phyloP scores from a whole-genome alignment of 2,329 filamentous ascomycete genomes.

The Penicillium sp. region DNA sequence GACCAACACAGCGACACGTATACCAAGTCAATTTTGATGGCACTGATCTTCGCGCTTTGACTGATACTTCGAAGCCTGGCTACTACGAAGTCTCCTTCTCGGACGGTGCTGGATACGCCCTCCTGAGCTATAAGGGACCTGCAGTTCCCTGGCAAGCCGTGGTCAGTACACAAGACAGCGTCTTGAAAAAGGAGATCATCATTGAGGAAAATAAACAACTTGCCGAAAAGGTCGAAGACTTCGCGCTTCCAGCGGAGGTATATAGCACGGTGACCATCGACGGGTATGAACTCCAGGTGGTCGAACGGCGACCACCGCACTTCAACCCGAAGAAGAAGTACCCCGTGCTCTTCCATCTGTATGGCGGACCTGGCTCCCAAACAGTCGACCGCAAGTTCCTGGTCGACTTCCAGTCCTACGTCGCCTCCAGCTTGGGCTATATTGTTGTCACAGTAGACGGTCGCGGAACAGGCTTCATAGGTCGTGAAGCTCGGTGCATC shows the following conservation, averaged over 20 bases:
- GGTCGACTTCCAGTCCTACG: slow-evolving; percentile 88
- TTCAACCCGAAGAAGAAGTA: slow-evolving; percentile 85
- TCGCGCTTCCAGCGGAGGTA: slow-evolving; percentile 79
- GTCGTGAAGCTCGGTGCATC: slow-evolving; percentile 78
- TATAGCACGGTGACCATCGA: slow-evolving; percentile 87
- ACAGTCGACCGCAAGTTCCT: slow-evolving; percentile 77
- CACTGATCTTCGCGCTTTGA: slow-evolving; percentile 71
- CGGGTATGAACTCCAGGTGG: slow-evolving; percentile 69
- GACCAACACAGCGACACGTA: slow-evolving; percentile 85
- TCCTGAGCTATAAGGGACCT: slow-evolving; percentile 84
- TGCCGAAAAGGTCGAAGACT: slow-evolving; percentile 68
- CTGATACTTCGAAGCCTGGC: slow-evolving; percentile 71
- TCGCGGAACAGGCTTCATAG: slow-evolving; percentile 87
- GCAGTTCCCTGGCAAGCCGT: slow-evolving; percentile 89
- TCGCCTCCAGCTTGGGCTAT: slow-evolving; percentile 84
- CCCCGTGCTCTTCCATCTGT: slow-evolving; percentile 91
- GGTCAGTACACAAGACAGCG: slow-evolving; percentile 75
- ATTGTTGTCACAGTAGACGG: slow-evolving; percentile 94
- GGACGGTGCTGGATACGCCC: slow-evolving; percentile 74
- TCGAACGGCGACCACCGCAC: slow-evolving; percentile 87
- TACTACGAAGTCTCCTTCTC: slow-evolving; percentile 89
- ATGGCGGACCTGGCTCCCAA: slow-evolving; percentile 93
- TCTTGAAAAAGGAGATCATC: slow-evolving; percentile 65
- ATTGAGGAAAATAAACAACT: slow-evolving; percentile 80
- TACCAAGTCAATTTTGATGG: slow-evolving; percentile 89